Evolutionary conservation across 2,329 filamentous ascomycete genomes (phyloP).

Genomic region (Truncatella angustata): DNA sequence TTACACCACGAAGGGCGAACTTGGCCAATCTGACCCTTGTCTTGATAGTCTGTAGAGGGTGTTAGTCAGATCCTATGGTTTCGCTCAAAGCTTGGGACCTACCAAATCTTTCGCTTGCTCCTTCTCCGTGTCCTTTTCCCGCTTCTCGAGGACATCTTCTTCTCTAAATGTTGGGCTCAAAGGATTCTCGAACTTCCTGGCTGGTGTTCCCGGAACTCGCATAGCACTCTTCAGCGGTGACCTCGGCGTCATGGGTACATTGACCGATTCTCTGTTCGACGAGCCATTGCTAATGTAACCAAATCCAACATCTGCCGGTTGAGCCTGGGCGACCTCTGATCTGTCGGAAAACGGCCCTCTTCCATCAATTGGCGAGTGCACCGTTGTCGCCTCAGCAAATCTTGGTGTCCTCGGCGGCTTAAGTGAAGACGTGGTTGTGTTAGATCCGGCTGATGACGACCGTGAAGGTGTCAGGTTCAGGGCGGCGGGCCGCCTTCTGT

Average conservation of each 20-base stretch:
- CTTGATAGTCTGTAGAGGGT: conserved; percentile 74
- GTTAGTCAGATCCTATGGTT: conserved; percentile 30
- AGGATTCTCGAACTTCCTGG: conserved; percentile 69
- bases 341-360: conserved; percentile 58
- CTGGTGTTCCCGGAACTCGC: conserved; percentile 81
- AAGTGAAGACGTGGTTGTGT: conserved; percentile 53
- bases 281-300: conserved; percentile 73
- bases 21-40: conserved; percentile 89
- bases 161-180: conserved; percentile 90
- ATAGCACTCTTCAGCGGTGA: conserved; percentile 88
- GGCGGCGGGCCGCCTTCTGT: conserved; percentile 56
- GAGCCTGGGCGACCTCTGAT: conserved; percentile 59
- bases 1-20: conserved; percentile 89
- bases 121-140: conserved; percentile 77
- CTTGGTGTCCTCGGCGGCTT: conserved; percentile 73
- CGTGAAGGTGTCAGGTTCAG: conserved; percentile 51
- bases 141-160: conserved; percentile 83
- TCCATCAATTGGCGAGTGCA: conserved; percentile 72
- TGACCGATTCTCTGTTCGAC: conserved; percentile 51
- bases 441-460: conserved; percentile 48
- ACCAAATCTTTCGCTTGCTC: conserved; percentile 86
- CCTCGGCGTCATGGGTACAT: conserved; percentile 65
- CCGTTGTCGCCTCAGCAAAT: conserved; percentile 77
- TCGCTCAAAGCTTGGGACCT: conserved; percentile 42
- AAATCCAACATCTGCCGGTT: conserved; percentile 87